Evolutionary conservation across 192 early-diverging fungal species (phyloP), one percentile per base, ranked within the genome.

Genomic region (Umbelopsis vinacea): DNA sequence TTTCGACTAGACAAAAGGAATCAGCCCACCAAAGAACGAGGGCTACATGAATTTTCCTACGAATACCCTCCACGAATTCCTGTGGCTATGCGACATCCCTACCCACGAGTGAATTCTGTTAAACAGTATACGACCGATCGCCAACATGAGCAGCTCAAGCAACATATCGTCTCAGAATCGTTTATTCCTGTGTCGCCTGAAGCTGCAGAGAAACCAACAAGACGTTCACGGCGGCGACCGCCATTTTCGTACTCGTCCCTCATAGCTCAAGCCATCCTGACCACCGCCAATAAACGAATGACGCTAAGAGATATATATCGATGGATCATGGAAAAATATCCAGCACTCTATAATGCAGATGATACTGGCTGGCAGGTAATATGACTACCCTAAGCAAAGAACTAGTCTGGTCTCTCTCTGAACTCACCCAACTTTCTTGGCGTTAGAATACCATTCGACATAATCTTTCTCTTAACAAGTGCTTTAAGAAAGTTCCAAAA

Each of bases 391-490:
- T 1, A 4, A 43, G 3, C 1, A 29, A 29, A 29, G 29, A 29
- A 1, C 1, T 29, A 29, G 29, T 29, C 29, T n/a, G n/a, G n/a
- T n/a, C n/a, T n/a, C n/a, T n/a, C n/a, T n/a, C n/a, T n/a, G n/a
- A n/a, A n/a, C n/a, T n/a, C n/a, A n/a, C n/a, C n/a, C n/a, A n/a
- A 11, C 40, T 12, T 43, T 3, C 4, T 40, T 43, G 40, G 40
- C 40, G n/a, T 43, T 6, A 95, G 89, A 97, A 96, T 84, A 94
- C 95, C 0, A 91, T 97, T 55, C 84, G 96, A 22, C 95, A 97
- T 76, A 95, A 95, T 71, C 82, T 97, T n/a, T 93, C 93, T 6
- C 83, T 96, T 17, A 96, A 96, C 75, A 88, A 89, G 53, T 86
- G 83, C 24, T 97, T 97, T 73, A 82, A 82, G 37, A 91, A 92